These are phyloP conservation scores for Nadsonia fulvescens DNA, from an alignment of 805 yeast genomes.

Conservation along the genomic window DNA sequence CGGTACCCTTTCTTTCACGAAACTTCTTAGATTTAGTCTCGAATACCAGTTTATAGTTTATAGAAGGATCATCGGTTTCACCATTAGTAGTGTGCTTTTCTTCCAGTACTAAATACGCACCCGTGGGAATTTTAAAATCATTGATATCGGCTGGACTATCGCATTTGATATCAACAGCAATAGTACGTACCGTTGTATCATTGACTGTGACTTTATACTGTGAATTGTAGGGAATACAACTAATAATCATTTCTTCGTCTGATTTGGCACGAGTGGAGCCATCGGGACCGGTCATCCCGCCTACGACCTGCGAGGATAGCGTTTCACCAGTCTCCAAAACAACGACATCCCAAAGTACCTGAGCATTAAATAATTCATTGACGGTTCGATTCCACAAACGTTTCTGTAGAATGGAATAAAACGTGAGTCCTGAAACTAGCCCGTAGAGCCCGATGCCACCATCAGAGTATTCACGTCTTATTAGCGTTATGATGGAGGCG, in stretches of 20 bases:
- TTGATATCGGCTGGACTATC: constrained; percentile 2
- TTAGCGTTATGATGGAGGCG: constrained; percentile 12
- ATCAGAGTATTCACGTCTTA: constrained; percentile 16
- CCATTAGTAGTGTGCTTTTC: constrained; percentile 5
- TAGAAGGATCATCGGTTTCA: constrained; percentile 2
- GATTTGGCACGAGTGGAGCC: constrained; percentile 5
- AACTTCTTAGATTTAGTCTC: constrained; percentile 7
- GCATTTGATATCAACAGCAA: constrained; percentile 8
- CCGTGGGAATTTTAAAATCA: too few species aligned
- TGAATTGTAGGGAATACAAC: constrained; percentile 9
- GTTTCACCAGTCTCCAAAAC: constrained; percentile 18
- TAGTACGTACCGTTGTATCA: constrained; percentile 8
- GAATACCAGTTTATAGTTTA: constrained; percentile 8
- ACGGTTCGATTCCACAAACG: constrained; percentile 12
- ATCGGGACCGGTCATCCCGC: constrained; percentile 6
- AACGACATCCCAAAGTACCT: constrained; percentile 18
- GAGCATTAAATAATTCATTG: constrained; percentile 9
- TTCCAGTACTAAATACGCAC: constrained; percentile 7
- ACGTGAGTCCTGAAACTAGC: constrained; percentile 14
- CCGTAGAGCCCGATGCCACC: constrained; percentile 15
- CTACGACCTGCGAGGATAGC: constrained; percentile 8
- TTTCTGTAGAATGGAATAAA: constrained; percentile 16
- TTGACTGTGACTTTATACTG: constrained; percentile 9
- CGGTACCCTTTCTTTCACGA: constrained; percentile 9
- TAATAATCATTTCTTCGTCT: constrained; percentile 9